A percentile compares a stretch with the other conserved stretches of the same genome.
Conservation (phyloP, 768 basidiomycete genomes). For the Mycena crocata region DNA sequence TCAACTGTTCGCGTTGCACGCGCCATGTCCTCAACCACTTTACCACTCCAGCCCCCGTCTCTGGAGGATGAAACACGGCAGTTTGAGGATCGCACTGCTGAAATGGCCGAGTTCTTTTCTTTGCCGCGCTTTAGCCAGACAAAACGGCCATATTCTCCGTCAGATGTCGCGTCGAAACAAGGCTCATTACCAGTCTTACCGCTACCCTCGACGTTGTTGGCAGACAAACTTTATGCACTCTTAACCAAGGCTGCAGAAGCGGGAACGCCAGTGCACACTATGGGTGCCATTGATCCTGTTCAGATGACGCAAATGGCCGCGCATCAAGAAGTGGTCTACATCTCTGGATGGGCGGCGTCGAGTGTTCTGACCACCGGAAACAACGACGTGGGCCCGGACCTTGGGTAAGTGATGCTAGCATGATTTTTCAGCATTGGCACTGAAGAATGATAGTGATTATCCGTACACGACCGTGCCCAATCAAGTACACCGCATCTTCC, state of each 20-base stretch:
- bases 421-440: neutral
- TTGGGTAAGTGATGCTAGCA: constrained; percentile 70
- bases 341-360: constrained; percentile 94
- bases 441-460: constrained; percentile 72
- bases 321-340: constrained; percentile 87
- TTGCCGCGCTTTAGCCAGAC: constrained; percentile 79
- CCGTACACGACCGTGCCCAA: constrained; percentile 97
- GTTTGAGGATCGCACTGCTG: constrained; percentile 71
- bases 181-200: constrained; percentile 86
- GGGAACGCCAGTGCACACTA: constrained; percentile 83
- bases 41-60: constrained; percentile 72
- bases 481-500: constrained; percentile 91
- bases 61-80: constrained; percentile 65
- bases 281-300: constrained; percentile 94
- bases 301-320: constrained; percentile 96
- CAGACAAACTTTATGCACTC: constrained; percentile 84
- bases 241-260: constrained; percentile 72
- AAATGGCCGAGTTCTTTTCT: constrained; percentile 79
- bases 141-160: constrained; percentile 84
- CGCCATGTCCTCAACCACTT: constrained; percentile 55
- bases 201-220: constrained; percentile 79
- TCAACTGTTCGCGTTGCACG: constrained; percentile 43
- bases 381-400: constrained; percentile 93
- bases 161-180: constrained; percentile 88
- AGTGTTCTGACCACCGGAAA: constrained; percentile 89